Evolutionary conservation across 257 asterid genomes (phyloP).

Genomic region (Lycium ferocissimum): DNA sequence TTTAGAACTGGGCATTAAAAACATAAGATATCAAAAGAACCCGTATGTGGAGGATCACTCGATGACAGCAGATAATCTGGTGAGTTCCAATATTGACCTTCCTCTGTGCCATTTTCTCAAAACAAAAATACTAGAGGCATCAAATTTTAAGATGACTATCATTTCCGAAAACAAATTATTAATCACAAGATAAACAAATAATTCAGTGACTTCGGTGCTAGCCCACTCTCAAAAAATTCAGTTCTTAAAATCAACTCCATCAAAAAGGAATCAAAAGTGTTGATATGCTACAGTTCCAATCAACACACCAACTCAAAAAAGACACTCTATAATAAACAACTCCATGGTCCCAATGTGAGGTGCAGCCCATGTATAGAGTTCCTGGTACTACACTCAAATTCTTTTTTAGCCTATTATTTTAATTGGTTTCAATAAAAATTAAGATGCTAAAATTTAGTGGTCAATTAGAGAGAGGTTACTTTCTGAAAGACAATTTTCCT

Average conservation of each 20-base stretch:
- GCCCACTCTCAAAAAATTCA: conserved; percentile 27
- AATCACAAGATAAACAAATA: conserved; percentile 2
- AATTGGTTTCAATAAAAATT: conserved; percentile 6
- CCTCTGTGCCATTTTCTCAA: conserved; percentile 24
- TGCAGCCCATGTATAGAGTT: conserved; percentile 1
- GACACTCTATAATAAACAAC: background rate
- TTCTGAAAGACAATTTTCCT: background rate
- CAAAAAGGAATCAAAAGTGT: background rate
- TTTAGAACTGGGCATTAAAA: conserved; percentile 31
- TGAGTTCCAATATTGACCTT: background rate
- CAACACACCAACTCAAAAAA: conserved; percentile 6
- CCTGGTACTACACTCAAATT: conserved; percentile 2
- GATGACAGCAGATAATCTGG: background rate
- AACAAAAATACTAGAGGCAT: background rate
- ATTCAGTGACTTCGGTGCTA: background rate
- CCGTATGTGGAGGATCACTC: conserved; percentile 7
- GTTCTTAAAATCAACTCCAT: conserved; percentile 21
- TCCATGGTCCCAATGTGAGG: background rate
- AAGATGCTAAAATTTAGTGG: conserved; percentile 1
- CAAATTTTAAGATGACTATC: conserved; percentile 15
- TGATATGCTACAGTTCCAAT: conserved; percentile 9
- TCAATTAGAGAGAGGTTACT: conserved; percentile 13
- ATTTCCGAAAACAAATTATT: background rate
- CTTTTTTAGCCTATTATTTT: conserved; percentile 10
- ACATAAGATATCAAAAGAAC: conserved; percentile 25